phyloP scores from a whole-genome alignment of 148 eudicot species.

The Simmondsia chinensis region DNA sequence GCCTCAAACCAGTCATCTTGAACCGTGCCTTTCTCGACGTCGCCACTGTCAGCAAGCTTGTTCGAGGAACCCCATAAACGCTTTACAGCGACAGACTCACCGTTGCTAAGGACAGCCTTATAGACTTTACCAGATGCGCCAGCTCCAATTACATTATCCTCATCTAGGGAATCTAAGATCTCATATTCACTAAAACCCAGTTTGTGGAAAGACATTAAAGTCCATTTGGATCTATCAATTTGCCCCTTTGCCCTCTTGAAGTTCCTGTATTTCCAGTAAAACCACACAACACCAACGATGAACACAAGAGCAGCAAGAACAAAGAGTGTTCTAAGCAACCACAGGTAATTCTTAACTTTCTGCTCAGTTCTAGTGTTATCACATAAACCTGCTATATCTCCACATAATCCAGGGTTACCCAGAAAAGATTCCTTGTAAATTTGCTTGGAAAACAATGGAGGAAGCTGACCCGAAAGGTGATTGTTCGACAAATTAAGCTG shows the following conservation, averaged over 20 bases:
- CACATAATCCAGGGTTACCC: slow-evolving; percentile 82
- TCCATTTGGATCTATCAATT: slow-evolving; percentile 71
- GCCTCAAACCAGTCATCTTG: slow-evolving; percentile 68
- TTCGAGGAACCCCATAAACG: slow-evolving; percentile 53
- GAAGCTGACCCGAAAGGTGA: slow-evolving; percentile 55
- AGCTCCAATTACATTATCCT: slow-evolving; percentile 80
- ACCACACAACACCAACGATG: slow-evolving; percentile 52
- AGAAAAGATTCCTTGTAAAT: slow-evolving; percentile 53
- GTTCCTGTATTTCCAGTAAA: slow-evolving; percentile 41
- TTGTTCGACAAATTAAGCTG: slow-evolving; percentile 72
- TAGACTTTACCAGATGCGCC: slow-evolving; percentile 92
- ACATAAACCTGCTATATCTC: slow-evolving; percentile 57
- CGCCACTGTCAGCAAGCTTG: slow-evolving; percentile 19
- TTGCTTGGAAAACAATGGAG: slow-evolving; percentile 45
- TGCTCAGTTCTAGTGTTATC: slow-evolving; percentile 14
- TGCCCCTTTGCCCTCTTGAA: slow-evolving; percentile 33
- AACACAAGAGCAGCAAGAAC: slow-evolving; percentile 50
- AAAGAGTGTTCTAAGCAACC: slow-evolving; percentile 58
- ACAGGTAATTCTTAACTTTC: slow-evolving; percentile 32
- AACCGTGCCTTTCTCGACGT: slow-evolving; percentile 38
- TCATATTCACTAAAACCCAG: slow-evolving; percentile 81
- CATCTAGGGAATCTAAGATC: slow-evolving; percentile 65
- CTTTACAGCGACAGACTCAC: slow-evolving; percentile 79
- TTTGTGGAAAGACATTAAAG: slow-evolving; percentile 82
- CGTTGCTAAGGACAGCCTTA: slow-evolving; percentile 71